These are phyloP conservation scores for Colletotrichum tofieldiae DNA, from an alignment of 2,329 filamentous ascomycete genomes.

Conservation along the genomic window DNA sequence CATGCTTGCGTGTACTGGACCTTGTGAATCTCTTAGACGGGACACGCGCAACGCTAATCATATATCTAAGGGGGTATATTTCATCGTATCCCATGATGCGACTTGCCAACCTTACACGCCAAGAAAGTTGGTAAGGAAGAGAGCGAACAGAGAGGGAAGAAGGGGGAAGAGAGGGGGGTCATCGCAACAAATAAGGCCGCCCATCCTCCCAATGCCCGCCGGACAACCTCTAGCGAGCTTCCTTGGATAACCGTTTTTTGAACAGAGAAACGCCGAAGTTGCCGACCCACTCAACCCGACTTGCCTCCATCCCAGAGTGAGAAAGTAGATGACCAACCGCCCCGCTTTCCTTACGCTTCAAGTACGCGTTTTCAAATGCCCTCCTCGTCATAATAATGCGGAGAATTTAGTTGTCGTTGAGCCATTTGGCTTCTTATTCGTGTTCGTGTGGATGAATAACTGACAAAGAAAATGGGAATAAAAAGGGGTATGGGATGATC, in stretches of 20 bases:
- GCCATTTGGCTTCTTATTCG: slow-evolving; percentile 23
- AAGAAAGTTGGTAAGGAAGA: slow-evolving; percentile 5
- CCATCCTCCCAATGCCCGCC: slow-evolving; percentile 14
- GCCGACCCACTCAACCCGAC: slow-evolving; percentile 2
- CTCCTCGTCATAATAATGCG: slow-evolving; percentile 32
- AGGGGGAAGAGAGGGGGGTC: not conserved
- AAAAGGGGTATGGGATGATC: not conserved
- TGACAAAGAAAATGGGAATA: slow-evolving; percentile 18
- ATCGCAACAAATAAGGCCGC: not conserved
- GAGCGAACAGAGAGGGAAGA: not conserved
- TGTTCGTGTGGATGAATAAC: slow-evolving; percentile 19
- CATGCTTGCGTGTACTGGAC: not conserved
- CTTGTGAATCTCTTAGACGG: not conserved
- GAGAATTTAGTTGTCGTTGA: slow-evolving; percentile 25
- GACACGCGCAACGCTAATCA: slow-evolving; percentile 31
- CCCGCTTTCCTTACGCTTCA: slow-evolving; percentile 29
- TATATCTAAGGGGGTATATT: slow-evolving; percentile 40
- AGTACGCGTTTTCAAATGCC: slow-evolving; percentile 34
- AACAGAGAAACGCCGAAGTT: slow-evolving; percentile 33
- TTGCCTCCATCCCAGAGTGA: slow-evolving; percentile 23
- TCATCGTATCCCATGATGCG: slow-evolving; percentile 33
- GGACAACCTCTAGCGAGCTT: not conserved
- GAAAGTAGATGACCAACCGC: slow-evolving; percentile 21
- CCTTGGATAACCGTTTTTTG: slow-evolving; percentile 4
- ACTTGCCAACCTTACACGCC: slow-evolving; percentile 13